Evolutionary conservation across 441 rosid species (phyloP), one percentile per base, ranked within the genome.

Genomic region (Pelargonium australe): DNA sequence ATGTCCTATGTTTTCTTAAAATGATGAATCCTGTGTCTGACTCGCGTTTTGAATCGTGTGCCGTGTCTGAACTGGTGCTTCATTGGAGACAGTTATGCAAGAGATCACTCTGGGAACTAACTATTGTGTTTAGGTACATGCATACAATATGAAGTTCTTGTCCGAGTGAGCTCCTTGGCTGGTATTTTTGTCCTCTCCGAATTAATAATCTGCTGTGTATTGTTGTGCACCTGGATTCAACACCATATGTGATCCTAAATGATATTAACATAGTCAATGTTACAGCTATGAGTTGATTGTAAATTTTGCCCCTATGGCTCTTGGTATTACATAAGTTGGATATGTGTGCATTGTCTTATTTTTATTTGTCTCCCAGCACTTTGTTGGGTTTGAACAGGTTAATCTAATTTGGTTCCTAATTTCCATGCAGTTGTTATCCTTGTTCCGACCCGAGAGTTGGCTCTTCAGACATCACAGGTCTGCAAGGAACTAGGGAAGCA

Each of bases 401-500:
- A 16, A 53, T 53, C 60, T 53, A 53, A 40, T 13, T 51, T 49
- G 53, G 65, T 60, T 62, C 0, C 31, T 8, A 69, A 65, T 64
- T 72, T 73, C 66, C 61, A 3, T 67, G 82, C 85, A 94, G 99
- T 82, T 83, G 92, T 94, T 76, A 94, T 94, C 28, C 93, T 94
- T 53, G 99, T 94, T 79, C 99, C 97, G 65, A 94, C 99, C 25
- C 83, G 97, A 63, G 99, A 94, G 74, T 80, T 91, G 80, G 99
- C 99, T 71, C 93, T 94, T 70, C 99, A 94, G 83, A 94, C 99
- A 47, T 94, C 99, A n/a, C 99, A 94, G 72, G 99, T 94, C 34
- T 91, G 99, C 65, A 94, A 94, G 86, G 99, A 94, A 86, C 91
- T 94, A 14, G 97, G 95, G 65, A 94, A 94, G 83, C 88, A 94